Conservation (phyloP, 2,329 filamentous ascomycete species). For the Zymoseptoria tritici region DNA sequence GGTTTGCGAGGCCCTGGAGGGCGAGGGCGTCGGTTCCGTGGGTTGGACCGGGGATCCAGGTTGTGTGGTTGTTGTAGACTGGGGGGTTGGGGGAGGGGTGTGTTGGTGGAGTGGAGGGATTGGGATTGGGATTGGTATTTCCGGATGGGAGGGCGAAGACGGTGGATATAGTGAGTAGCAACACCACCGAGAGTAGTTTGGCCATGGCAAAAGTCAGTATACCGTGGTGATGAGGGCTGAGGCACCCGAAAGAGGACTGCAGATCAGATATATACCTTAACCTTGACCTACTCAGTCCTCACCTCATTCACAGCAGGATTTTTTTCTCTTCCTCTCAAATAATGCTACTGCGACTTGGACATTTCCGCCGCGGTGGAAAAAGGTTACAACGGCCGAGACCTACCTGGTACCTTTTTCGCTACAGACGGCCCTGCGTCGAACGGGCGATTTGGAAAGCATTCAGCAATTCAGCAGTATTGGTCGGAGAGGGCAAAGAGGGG, state of each 20-base stretch:
- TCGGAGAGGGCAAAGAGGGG: no score
- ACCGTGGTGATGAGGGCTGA: no score
- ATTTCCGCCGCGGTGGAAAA: background rate
- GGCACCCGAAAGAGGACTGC: no score
- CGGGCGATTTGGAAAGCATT: no score
- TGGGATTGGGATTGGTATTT: background rate
- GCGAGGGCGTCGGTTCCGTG: background rate
- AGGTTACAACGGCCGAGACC: no score
- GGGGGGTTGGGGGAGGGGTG: no score
- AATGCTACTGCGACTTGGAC: no score
- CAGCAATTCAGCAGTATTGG: no score
- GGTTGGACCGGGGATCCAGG: background rate
- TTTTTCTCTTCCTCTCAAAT: no score
- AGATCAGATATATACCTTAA: background rate
- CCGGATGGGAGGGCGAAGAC: background rate
- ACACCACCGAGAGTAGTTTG: no score
- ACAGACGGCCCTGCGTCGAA: background rate
- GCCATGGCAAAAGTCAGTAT: no score
- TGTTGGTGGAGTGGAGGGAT: background rate
- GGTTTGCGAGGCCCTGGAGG: background rate
- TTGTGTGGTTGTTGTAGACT: background rate
- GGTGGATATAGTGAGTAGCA: background rate
- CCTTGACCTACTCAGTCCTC: no score
- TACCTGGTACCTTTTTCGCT: background rate
- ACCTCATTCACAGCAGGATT: background rate